These are phyloP conservation scores for Pyrus hybrid DNA, from an alignment of 331 rosid species.

Conservation along the genomic window DNA sequence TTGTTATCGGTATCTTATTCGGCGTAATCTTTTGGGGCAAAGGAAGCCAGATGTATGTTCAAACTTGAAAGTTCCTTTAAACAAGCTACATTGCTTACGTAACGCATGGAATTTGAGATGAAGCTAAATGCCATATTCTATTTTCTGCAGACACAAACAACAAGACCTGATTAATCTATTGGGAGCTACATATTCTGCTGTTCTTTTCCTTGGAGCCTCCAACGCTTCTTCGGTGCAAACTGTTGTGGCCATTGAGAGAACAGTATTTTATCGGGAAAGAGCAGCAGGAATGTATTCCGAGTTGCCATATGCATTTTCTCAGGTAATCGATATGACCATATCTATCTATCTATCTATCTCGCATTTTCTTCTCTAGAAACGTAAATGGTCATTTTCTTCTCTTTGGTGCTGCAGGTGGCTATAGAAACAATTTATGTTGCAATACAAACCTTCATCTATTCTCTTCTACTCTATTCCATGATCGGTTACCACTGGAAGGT, in stretches of 20 bases:
- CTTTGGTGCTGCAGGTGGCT: slow-evolving; percentile 33
- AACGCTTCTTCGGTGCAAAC: slow-evolving; percentile 43
- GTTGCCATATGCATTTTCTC: slow-evolving; percentile 55
- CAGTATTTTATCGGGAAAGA: slow-evolving; percentile 55
- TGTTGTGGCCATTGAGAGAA: slow-evolving; percentile 38
- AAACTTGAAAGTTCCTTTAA: background rate
- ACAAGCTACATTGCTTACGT: background rate
- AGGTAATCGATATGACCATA: slow-evolving; percentile 15
- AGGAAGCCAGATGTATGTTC: slow-evolving; percentile 22
- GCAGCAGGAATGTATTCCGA: slow-evolving; percentile 67
- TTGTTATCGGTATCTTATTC: slow-evolving; percentile 19
- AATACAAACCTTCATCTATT: slow-evolving; percentile 23
- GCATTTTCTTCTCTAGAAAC: background rate
- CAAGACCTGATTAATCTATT: slow-evolving; percentile 37
- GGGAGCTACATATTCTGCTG: slow-evolving; percentile 47
- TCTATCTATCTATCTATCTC: background rate
- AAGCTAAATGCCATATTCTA: background rate
- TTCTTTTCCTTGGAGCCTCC: slow-evolving; percentile 48
- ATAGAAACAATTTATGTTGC: slow-evolving; percentile 40
- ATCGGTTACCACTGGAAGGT: slow-evolving; percentile 35
- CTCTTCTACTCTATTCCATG: slow-evolving; percentile 36
- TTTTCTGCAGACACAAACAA: slow-evolving; percentile 23
- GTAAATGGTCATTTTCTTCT: background rate
- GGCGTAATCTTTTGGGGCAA: slow-evolving; percentile 38
- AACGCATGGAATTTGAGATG: background rate